Evolutionary conservation across 805 yeast species (phyloP), one percentile per base, ranked within the genome.

Genomic region (Yarrowia hollandica): DNA sequence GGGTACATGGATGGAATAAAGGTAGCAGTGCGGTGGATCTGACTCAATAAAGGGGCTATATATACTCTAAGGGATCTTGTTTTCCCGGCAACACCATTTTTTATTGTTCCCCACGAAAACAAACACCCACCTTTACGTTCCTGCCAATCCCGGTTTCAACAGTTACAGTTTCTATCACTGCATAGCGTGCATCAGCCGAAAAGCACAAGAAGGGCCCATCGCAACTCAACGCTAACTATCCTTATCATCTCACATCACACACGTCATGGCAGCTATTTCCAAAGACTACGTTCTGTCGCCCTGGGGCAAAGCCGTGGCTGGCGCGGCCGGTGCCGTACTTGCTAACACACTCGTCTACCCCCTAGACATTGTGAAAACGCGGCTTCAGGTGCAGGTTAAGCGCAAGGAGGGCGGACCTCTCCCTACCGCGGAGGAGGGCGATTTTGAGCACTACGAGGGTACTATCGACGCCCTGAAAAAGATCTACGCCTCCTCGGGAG

Each of bases 281-380:
- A 48, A 48, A 48, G 58, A 52, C 44, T 52, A 25, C 19, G 58
- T 52, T 16, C 65, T 71, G 39, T 66, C 84, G n/a, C 86, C 88
- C 7, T 73, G 88, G 67, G 95, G 89, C 64, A 82, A 83, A 66
- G 96, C 96, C 0, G 78, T 87, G 14, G 83, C 88, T 52, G 96
- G 96, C 0, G 89, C 96, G 0, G 76, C 85, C 48, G 94, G 95
- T 8, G 88, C 95, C 1, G 85, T 84, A 19, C 69, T 86, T 52
- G 96, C 96, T 37, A 89, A 87, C 72, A 74, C 88, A 7, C 75
- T 83, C 39, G 91, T 89, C 1, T 89, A 89, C 67, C 96, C 96
- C 0, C 72, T 89, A 42, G 96, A 89, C 68, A 74, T 89, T 15
- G 79, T 86, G 62, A 88, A 88, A 68, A 86, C 94, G 0, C 75